Evolutionary conservation across 805 yeast genomes (phyloP), one percentile per base, ranked within the genome.

Genomic region (Wickerhamiella cacticola): DNA sequence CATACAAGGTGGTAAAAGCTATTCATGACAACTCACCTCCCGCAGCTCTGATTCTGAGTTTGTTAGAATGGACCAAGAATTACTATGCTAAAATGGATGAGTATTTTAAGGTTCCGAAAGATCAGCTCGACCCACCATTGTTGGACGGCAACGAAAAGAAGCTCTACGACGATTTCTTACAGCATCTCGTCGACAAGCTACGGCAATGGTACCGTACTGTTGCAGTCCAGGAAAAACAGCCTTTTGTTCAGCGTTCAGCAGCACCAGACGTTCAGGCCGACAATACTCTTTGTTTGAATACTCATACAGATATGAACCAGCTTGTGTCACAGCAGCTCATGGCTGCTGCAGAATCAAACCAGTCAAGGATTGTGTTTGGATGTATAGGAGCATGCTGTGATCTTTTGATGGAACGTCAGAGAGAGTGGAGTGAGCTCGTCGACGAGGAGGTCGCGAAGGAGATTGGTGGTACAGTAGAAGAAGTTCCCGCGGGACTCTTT

Each of bases 261-360:
- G 87, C 94, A 6, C 96, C 96, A 6, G 85, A 79, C 48, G 59
- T 58, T 3, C 86, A 80, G 59, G 71, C 77, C 4, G 85, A 84
- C 49, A 75, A 77, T 12, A 68, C 74, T 13, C 70, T 70, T 45
- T 85, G 80, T 22, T 66, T 86, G 48, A 85, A 85, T 48, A 92
- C 86, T 48, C 82, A 86, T 46, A 80, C 78, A 51, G 79, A 82
- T 3, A 79, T 87, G 24, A 79, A 83, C 61, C 77, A 82, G 52
- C 81, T 86, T 80, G 76, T 86, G 50, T 79, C 80, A n/a, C 95
- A 86, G 59, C 95, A 87, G 62, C 80, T 85, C 13, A 94, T 82
- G 52, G 88, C 82, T 5, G 92, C 94, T 0, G 83, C 87, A 0
- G 88, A 81, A 26, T 78, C 89, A 2, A 84, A 85, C 3, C 87